phyloP scores from a whole-genome alignment of 2,329 filamentous ascomycete species.

The Penicillium sp. region DNA sequence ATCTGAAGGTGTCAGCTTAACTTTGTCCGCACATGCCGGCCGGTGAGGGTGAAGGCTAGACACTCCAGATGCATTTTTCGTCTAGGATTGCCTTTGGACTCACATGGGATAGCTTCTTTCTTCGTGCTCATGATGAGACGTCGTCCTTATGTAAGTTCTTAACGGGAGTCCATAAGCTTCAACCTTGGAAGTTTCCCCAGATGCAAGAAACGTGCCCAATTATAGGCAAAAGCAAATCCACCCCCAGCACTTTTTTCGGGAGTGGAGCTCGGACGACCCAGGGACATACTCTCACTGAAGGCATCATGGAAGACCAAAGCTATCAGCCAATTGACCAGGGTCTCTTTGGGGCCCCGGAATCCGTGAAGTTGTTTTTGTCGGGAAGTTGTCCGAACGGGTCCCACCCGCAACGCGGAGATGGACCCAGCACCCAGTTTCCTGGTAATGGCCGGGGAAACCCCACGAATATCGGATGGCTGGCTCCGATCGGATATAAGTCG shows the following conservation, averaged over 20 bases:
- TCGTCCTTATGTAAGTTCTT: not conserved
- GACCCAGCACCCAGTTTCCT: not conserved
- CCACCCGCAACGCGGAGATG: no score
- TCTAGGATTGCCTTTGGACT: not conserved
- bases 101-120: not conserved
- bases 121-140: not conserved
- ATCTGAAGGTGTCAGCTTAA: not conserved
- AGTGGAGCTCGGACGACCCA: not conserved
- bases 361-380: not conserved
- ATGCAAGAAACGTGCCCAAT: not conserved
- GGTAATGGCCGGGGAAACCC: not conserved
- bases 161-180: not conserved
- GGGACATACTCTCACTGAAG: not conserved
- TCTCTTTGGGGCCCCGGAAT: no score
- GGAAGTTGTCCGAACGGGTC: not conserved
- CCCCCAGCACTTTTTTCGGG: not conserved
- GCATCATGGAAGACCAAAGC: no score
- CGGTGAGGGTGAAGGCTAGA: not conserved
- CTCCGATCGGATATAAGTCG: not conserved
- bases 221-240: constrained; percentile 1
- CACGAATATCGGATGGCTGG: not conserved
- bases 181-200: not conserved
- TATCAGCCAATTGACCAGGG: no score
- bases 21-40: not conserved
- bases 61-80: not conserved